Evolutionary conservation across 805 yeast species (phyloP), one percentile per base, ranked within the genome.

Genomic region (Metschnikowia cerradonensis): DNA sequence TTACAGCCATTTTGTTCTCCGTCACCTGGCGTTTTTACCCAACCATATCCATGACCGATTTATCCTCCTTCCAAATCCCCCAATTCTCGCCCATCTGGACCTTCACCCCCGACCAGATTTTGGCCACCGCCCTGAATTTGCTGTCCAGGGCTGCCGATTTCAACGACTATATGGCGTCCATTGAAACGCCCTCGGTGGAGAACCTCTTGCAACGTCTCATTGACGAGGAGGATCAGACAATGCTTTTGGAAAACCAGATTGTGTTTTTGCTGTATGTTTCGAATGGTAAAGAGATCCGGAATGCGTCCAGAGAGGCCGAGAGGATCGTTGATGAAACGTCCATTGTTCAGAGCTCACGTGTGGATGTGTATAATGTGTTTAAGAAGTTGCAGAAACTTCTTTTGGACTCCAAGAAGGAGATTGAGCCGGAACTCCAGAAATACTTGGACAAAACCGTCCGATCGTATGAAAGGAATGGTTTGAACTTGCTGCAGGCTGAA

Each of bases 191-290:
- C 4, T 71, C 84, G 2, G 67, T 86, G 51, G 86, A 81, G 2
- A 75, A 71, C 48, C 79, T 82, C 11, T 74, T 88, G 50, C 65
- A 70, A 47, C 83, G 86, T 14, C 73, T 70, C 51, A 79, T 83
- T 22, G 65, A 72, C 35, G 66, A 75, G 48, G 82, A 81, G 54
- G 83, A 86, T 61, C 67, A 67, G 23, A 71, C 75, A 40, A 66
- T 72, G 8, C 75, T 76, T 4, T 47, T 75, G 6, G 70, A 71
- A 26, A 78, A 77, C 58, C 84, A 77, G 57, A 66, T 87, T 58
- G 72, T 84, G 17, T 88, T 89, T 62, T 84, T 82, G 60, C 89
- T 83, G 65, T 84, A 85, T 57, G 91, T 89, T 10, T 84, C 91
- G 3, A 60, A 81, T 19, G 75, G 78, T 55, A 80, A 83, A 60